Conservation (phyloP, 176 grass and related monocot species). For the Cenchrus fungigraminus region DNA sequence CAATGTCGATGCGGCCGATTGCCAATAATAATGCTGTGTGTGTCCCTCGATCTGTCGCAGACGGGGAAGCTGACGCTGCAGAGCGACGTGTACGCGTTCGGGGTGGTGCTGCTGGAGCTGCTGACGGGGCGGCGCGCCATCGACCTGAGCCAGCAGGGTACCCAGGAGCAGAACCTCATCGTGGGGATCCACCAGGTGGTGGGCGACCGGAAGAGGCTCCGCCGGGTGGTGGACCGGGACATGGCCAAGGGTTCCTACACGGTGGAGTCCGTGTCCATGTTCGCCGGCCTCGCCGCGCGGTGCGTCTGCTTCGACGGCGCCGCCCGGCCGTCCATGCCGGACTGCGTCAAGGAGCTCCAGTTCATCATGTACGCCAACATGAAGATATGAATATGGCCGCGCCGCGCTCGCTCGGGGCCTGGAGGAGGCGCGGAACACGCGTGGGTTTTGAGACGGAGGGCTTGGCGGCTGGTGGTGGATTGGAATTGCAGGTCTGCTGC, state of each 20-base stretch:
- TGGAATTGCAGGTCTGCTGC: neutral
- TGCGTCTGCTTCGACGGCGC: slow-evolving; percentile 84
- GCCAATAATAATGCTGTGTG: too few species aligned
- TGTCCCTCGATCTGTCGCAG: slow-evolving; percentile 13
- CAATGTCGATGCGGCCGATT: neutral
- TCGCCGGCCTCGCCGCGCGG: slow-evolving; percentile 78
- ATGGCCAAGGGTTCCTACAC: slow-evolving; percentile 79
- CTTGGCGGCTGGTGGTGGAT: too few species aligned
- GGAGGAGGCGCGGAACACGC: too few species aligned
- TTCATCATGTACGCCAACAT: slow-evolving; percentile 85
- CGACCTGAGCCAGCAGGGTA: slow-evolving; percentile 85
- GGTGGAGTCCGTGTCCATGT: slow-evolving; percentile 68
- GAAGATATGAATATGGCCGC: slow-evolving; percentile 54
- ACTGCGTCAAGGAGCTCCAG: slow-evolving; percentile 92
- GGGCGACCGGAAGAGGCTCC: slow-evolving; percentile 75
- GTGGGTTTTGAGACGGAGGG: slow-evolving; percentile 11
- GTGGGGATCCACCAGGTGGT: slow-evolving; percentile 75
- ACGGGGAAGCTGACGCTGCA: slow-evolving; percentile 94
- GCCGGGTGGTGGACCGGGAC: slow-evolving; percentile 83
- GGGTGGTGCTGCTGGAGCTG: slow-evolving; percentile 93
- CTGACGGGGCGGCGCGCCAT: slow-evolving; percentile 95
- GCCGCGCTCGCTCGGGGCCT: neutral
- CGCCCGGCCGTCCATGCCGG: slow-evolving; percentile 73
- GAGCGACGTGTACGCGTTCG: slow-evolving; percentile 98
- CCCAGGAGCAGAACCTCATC: slow-evolving; percentile 85